phyloP scores from a whole-genome alignment of 768 basidiomycete genomes.

The Panaeolus papilionaceus region DNA sequence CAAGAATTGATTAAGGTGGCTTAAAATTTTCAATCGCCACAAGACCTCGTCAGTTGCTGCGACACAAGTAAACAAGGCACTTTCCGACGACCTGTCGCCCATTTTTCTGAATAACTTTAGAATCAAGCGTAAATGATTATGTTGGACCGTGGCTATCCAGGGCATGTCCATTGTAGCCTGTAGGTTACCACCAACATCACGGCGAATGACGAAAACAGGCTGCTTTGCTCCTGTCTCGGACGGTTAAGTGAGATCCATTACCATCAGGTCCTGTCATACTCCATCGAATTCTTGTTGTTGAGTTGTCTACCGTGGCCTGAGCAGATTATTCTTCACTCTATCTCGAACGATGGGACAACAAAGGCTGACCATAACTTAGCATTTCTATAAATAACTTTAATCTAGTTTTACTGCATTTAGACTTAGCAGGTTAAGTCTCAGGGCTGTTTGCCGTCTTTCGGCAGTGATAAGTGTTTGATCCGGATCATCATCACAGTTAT shows the following conservation, averaged over 20 bases:
- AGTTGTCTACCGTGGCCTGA: not conserved
- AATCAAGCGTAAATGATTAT: not conserved
- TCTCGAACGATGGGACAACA: not conserved
- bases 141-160: conserved; percentile 2
- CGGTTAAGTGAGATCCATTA: not conserved
- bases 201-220: conserved; percentile 7
- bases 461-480: conserved; percentile 11
- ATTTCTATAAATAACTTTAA: conserved; percentile 3
- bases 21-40: not conserved
- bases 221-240: conserved; percentile 6
- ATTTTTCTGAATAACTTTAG: conserved; percentile 10
- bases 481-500: conserved; percentile 7
- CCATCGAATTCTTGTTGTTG: conserved; percentile 10
- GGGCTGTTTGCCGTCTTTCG: not conserved
- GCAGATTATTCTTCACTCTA: not conserved
- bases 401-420: not conserved
- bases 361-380: not conserved
- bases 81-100: conserved; percentile 8
- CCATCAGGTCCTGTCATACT: not conserved
- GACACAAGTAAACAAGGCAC: conserved; percentile 10
- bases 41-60: not conserved
- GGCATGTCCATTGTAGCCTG: not conserved
- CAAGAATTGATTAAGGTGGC: not conserved
- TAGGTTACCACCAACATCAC: not conserved
- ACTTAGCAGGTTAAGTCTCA: conserved; percentile 6